Evolutionary conservation across 208 protist genomes (phyloP).

Genomic region (Crithidia brevicula): DNA sequence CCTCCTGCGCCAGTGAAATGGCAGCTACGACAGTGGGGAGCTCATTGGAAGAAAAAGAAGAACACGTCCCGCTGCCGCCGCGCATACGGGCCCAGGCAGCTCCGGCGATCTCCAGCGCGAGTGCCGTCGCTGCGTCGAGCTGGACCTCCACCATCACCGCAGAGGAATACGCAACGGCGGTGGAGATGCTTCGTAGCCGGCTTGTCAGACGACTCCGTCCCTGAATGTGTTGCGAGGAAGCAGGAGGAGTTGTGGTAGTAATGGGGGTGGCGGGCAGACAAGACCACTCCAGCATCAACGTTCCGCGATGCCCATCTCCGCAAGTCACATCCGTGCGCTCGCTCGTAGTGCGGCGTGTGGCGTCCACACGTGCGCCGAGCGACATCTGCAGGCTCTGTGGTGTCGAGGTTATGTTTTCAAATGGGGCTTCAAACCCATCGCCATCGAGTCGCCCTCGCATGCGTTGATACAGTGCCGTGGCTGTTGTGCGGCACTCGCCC

Average conservation of each 20-base stretch:
- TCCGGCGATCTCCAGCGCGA: not conserved
- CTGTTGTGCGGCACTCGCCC: constrained; percentile 7
- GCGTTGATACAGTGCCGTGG: not conserved
- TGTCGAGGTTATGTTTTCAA: not conserved
- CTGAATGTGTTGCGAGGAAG: too few relatives aligned
- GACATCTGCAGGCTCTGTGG: not conserved
- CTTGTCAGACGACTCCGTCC: not conserved
- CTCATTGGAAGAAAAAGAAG: too few relatives aligned
- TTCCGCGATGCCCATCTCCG: not conserved
- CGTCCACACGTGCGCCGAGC: not conserved
- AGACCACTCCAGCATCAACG: not conserved
- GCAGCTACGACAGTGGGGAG: not conserved
- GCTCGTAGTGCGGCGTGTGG: too few relatives aligned
- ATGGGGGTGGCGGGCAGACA: not conserved
- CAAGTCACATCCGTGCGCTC: too few relatives aligned
- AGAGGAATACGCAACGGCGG: not conserved
- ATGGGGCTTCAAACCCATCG: not conserved
- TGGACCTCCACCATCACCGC: not conserved
- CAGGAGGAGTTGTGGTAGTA: not conserved
- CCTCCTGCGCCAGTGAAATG: not conserved
- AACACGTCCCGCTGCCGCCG: too few relatives aligned
- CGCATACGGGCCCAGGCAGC: too few relatives aligned
- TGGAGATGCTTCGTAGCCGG: not conserved
- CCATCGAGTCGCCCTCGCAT: not conserved
- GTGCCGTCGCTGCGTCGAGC: not conserved